Conservation (phyloP, 768 basidiomycete species). For the Boletus pseudo-olivaceus region DNA sequence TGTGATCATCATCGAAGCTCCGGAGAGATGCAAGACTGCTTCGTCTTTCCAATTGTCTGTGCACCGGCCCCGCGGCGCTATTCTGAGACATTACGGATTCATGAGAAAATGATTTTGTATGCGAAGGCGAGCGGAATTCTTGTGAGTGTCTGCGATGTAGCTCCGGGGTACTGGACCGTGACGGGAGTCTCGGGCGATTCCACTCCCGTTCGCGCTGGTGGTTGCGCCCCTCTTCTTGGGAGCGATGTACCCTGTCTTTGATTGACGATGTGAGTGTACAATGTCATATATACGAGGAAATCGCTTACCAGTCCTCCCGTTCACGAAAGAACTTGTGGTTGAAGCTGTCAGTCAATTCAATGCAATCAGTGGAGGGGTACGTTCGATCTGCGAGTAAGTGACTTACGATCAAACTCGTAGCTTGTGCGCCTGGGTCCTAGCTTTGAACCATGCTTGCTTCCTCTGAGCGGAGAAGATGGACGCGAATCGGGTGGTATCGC, state of each 20-base stretch:
- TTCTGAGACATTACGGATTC: conserved; percentile 12
- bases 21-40: conserved; percentile 41
- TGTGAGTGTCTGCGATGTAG: conserved; percentile 25
- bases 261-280: neutral
- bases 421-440: conserved; percentile 7
- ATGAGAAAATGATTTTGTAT: conserved; percentile 17
- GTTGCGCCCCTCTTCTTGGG: conserved; percentile 28
- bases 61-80: conserved; percentile 4
- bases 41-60: conserved; percentile 22
- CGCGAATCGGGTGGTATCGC: conserved; percentile 6
- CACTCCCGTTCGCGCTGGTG: conserved; percentile 48
- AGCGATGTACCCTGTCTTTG: conserved; percentile 29
- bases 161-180: conserved; percentile 25
- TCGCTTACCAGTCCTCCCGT: conserved; percentile 22
- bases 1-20: conserved; percentile 39
- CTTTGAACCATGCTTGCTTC: neutral
- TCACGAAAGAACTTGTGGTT: conserved; percentile 22
- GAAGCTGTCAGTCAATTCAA: conserved; percentile 25
- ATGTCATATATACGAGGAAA: neutral
- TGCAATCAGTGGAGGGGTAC: neutral
- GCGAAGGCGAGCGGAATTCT: conserved; percentile 27
- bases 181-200: conserved; percentile 37
- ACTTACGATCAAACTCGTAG: conserved; percentile 19
- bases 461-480: conserved; percentile 15
- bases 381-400: neutral